Evolutionary conservation across 2,329 filamentous ascomycete genomes (phyloP).

Genomic region (Ceratocystis lukuohia): DNA sequence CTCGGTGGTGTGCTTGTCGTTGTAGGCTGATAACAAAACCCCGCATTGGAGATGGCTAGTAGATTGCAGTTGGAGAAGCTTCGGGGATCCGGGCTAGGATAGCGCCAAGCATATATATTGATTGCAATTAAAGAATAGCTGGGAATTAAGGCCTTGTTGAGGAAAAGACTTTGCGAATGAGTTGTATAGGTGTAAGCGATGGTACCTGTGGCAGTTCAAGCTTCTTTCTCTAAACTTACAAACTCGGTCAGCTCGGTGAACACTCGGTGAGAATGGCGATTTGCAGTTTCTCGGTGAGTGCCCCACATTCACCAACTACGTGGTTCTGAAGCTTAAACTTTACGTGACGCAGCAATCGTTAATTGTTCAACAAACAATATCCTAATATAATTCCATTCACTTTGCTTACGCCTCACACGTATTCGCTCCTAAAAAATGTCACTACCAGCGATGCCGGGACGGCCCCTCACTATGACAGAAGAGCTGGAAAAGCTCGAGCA

Average conservation of each 20-base stretch:
- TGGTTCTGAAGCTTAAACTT: neutral
- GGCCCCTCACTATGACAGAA: slow-evolving; percentile 69
- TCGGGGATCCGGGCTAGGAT: neutral
- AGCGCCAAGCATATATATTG: neutral
- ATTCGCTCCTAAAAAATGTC: slow-evolving; percentile 31
- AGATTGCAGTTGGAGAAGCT: neutral
- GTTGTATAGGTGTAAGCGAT: too few relatives aligned
- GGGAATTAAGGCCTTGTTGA: neutral
- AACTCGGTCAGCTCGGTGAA: neutral
- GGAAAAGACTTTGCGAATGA: too few relatives aligned
- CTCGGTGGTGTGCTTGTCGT: neutral
- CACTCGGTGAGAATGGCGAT: neutral
- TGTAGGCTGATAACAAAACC: neutral
- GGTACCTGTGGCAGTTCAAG: too few relatives aligned
- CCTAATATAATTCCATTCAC: neutral
- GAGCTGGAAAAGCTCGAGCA: slow-evolving; percentile 94
- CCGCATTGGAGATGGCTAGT: neutral
- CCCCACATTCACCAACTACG: slow-evolving; percentile 1
- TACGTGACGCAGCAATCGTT: neutral
- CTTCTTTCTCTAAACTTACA: too few relatives aligned
- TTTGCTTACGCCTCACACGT: neutral
- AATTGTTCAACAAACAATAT: neutral
- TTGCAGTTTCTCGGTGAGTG: neutral
- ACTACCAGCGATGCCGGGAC: slow-evolving; percentile 34
- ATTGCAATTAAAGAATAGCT: neutral